Conservation (phyloP, 139 green algal species). For the Spirogloea muscicola region DNA sequence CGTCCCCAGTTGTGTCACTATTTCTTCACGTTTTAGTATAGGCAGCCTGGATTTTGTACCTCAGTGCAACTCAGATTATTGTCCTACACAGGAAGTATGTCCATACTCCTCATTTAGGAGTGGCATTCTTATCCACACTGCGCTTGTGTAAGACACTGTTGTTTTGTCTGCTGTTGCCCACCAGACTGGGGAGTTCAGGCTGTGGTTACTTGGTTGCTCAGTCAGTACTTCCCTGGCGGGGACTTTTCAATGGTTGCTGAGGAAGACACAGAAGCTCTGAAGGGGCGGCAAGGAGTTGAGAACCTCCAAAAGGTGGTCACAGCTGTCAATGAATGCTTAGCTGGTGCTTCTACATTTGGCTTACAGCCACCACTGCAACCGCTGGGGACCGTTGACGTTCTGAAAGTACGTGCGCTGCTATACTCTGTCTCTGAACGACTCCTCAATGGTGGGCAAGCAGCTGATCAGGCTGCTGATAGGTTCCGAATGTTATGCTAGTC, state of each 20-base stretch:
- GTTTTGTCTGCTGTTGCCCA: slow-evolving; percentile 11
- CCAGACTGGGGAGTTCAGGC: slow-evolving; percentile 57
- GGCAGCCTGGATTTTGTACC: background rate
- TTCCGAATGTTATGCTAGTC: no score
- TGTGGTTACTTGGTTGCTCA: slow-evolving; percentile 43
- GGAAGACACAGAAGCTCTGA: slow-evolving; percentile 50
- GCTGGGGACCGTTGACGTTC: slow-evolving; percentile 20
- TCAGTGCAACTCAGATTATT: background rate
- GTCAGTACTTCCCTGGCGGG: slow-evolving; percentile 26
- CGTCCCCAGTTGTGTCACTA: background rate
- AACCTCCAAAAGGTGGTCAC: slow-evolving; percentile 67
- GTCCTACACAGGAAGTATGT: background rate
- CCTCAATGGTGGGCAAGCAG: no score
- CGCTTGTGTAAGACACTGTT: background rate
- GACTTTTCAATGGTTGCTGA: slow-evolving; percentile 48
- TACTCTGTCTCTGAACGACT: no score
- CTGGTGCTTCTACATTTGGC: slow-evolving; percentile 11
- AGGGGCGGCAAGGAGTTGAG: slow-evolving; percentile 3
- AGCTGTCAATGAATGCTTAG: slow-evolving; percentile 73
- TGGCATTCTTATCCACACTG: background rate
- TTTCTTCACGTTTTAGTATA: background rate
- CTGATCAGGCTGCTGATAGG: no score
- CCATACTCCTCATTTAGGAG: background rate
- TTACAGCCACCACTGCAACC: background rate
- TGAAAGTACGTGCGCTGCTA: no score